Percentiles rank a stretch among this genome's conserved stretches.
phyloP scores from a whole-genome alignment of 2,329 filamentous ascomycete species.

The Coniella lustricola region DNA sequence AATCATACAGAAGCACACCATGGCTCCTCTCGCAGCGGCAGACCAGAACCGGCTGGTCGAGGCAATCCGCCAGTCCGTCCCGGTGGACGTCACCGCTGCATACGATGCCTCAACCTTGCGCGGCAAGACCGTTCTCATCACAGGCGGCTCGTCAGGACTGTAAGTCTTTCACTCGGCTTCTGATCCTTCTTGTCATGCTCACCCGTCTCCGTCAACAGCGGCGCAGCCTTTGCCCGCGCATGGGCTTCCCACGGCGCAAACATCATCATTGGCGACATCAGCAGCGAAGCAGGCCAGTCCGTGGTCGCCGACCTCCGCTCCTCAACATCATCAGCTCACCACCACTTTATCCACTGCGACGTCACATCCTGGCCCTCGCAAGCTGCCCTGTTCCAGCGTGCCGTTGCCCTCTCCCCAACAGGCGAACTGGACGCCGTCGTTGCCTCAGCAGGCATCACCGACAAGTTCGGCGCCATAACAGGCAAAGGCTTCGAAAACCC shows the following conservation, averaged over 20 bases:
- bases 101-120: conserved; percentile 39
- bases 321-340: conserved; percentile 32
- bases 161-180: neutral
- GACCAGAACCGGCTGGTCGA: conserved; percentile 14
- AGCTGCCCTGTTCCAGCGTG: conserved; percentile 54
- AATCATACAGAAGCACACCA: conserved; percentile 11
- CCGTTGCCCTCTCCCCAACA: conserved; percentile 44
- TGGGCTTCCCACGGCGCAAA: conserved; percentile 52
- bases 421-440: conserved; percentile 56
- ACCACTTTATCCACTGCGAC: conserved; percentile 55
- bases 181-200: neutral
- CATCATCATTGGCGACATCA: conserved; percentile 58
- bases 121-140: conserved; percentile 55
- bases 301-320: conserved; percentile 47
- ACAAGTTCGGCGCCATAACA: conserved; percentile 24
- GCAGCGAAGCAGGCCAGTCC: conserved; percentile 43
- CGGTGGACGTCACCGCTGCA: conserved; percentile 37
- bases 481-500: conserved; percentile 40
- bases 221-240: conserved; percentile 44
- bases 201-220: conserved; percentile 21
- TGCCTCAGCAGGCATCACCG: conserved; percentile 58
- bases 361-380: conserved; percentile 60
- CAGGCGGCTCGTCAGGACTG: conserved; percentile 56
- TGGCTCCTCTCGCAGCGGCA: conserved; percentile 22
- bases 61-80: conserved; percentile 28